phyloP scores from a whole-genome alignment of 2,329 filamentous ascomycete species.

The Fusarium metavorans region DNA sequence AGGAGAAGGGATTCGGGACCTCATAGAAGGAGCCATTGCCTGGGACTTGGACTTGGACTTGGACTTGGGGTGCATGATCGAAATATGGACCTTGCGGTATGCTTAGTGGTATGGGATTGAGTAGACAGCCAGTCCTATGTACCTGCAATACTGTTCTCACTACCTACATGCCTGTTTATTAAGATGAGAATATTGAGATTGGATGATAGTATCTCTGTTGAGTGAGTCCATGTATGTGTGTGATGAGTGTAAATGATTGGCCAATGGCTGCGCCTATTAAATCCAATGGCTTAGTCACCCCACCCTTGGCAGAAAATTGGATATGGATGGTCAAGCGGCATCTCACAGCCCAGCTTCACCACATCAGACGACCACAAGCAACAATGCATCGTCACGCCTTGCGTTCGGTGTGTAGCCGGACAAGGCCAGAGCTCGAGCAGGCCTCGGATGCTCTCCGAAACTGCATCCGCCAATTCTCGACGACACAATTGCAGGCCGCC shows the following conservation, averaged over 20 bases:
- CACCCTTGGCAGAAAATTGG: slow-evolving; percentile 39
- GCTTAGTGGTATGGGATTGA: slow-evolving; percentile 31
- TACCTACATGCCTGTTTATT: background rate
- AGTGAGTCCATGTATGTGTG: background rate
- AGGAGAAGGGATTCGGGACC: slow-evolving; percentile 12
- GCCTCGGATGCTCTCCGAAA: slow-evolving; percentile 47
- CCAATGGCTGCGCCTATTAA: slow-evolving; percentile 14
- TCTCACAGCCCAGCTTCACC: slow-evolving; percentile 23
- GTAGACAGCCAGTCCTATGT: slow-evolving; percentile 37
- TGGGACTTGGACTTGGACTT: slow-evolving; percentile 4
- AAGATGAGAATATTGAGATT: background rate
- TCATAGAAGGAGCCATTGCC: slow-evolving; percentile 35
- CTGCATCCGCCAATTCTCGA: slow-evolving; percentile 55
- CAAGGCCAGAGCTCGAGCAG: slow-evolving; percentile 50
- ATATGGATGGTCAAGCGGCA: slow-evolving; percentile 24
- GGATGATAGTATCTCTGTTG: background rate
- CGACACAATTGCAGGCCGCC: slow-evolving; percentile 50
- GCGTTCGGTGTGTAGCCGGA: slow-evolving; percentile 52
- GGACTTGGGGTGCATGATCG: slow-evolving; percentile 26
- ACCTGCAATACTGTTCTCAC: slow-evolving; percentile 5
- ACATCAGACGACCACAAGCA: slow-evolving; percentile 36
- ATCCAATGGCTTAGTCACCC: slow-evolving; percentile 41
- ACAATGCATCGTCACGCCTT: slow-evolving; percentile 55
- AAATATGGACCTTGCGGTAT: slow-evolving; percentile 38
- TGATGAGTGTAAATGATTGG: slow-evolving; percentile 26